phyloP scores from a whole-genome alignment of 768 basidiomycete genomes.

The Phylloporus sp. region DNA sequence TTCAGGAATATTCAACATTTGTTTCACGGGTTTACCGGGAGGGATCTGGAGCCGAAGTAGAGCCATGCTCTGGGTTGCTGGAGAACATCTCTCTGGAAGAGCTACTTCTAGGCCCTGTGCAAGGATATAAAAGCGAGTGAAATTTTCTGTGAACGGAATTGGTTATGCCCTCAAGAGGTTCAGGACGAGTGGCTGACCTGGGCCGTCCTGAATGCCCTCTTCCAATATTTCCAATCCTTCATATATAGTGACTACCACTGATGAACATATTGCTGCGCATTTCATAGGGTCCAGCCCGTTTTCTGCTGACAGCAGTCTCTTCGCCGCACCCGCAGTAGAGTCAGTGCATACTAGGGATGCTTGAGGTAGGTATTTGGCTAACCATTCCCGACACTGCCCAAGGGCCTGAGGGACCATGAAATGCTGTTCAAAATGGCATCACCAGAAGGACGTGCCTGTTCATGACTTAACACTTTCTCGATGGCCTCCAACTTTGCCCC shows the following conservation, averaged over 20 bases:
- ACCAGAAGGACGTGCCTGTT: conserved; percentile 51
- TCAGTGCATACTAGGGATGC: conserved; percentile 53
- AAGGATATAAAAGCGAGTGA: conserved; percentile 66
- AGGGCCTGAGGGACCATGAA: conserved; percentile 50
- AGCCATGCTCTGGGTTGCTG: conserved; percentile 27
- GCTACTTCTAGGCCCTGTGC: conserved; percentile 33
- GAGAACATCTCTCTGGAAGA: conserved; percentile 26
- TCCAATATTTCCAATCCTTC: conserved; percentile 57
- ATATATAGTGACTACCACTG: conserved; percentile 56
- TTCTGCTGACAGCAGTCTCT: conserved; percentile 28
- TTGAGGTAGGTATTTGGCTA: conserved; percentile 48
- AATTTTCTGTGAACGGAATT: conserved; percentile 46
- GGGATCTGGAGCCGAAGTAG: conserved; percentile 35
- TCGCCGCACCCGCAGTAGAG: conserved; percentile 74
- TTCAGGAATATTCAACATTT: conserved; percentile 11
- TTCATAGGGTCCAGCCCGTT: conserved; percentile 40
- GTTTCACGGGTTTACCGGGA: not conserved
- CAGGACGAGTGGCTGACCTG: conserved; percentile 5
- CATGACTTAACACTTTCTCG: conserved; percentile 66
- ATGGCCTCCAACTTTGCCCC: conserved; percentile 57
- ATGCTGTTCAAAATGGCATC: not conserved
- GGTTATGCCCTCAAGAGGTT: not conserved
- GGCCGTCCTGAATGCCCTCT: conserved; percentile 61
- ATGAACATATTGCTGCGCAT: conserved; percentile 75
- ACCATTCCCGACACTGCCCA: conserved; percentile 71